Conservation (phyloP, 2,329 filamentous ascomycete species). For the Lasiodiplodia gonubiensis region DNA sequence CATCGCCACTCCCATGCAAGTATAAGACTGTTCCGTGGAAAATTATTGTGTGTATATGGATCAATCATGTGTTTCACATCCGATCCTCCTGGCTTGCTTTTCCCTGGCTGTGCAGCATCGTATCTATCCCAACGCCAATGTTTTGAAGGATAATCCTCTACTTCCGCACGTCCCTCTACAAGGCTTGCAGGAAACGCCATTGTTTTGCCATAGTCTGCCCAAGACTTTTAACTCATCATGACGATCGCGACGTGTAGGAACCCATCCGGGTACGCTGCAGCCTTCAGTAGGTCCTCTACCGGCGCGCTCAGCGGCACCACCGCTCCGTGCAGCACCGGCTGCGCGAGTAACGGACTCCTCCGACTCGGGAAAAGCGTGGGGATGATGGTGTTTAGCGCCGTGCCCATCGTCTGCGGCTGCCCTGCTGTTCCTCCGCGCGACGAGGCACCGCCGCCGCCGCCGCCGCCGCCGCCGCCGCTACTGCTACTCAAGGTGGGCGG, state of each 20-base stretch:
- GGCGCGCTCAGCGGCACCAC: constrained; percentile 79
- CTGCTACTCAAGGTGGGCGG: constrained; percentile 49
- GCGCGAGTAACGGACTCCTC: constrained; percentile 81
- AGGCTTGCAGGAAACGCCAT: background rate
- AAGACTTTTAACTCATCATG: constrained; percentile 61
- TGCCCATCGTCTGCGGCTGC: constrained; percentile 69
- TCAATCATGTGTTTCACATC: background rate
- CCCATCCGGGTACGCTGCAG: constrained; percentile 87
- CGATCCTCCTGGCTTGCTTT: background rate
- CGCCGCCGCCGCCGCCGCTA: background rate
- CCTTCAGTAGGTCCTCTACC: constrained; percentile 80
- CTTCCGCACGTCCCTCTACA: background rate
- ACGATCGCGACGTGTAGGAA: constrained; percentile 85
- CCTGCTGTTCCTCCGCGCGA: constrained; percentile 46
- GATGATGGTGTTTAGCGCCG: constrained; percentile 74
- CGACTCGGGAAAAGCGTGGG: constrained; percentile 87
- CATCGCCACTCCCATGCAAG: background rate
- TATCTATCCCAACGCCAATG: background rate
- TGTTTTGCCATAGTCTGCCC: background rate
- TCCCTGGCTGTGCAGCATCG: background rate
- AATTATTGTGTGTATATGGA: background rate
- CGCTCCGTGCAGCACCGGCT: constrained; percentile 84
- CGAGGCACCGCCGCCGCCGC: constrained; percentile 34
- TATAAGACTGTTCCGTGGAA: background rate
- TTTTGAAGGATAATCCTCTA: background rate